phyloP scores from a whole-genome alignment of 257 asterid genomes.

The Linderniella brevidens region DNA sequence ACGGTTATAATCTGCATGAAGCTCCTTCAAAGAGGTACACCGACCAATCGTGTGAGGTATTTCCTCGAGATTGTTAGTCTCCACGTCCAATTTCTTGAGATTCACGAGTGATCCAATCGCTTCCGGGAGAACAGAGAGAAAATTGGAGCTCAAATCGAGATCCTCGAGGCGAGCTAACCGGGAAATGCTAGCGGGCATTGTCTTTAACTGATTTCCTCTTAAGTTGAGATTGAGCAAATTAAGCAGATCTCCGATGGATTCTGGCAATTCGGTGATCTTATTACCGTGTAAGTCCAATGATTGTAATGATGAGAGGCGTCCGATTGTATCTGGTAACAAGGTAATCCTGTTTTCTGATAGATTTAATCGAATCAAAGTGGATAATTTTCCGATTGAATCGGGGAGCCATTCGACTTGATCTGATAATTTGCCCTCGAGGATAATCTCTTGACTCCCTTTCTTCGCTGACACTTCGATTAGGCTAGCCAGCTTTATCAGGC shows the following conservation, averaged over 20 bases:
- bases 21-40: conserved; percentile 56
- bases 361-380: conserved; percentile 43
- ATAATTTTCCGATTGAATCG: conserved; percentile 74
- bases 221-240: conserved; percentile 41
- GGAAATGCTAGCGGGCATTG: conserved; percentile 37
- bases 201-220: conserved; percentile 43
- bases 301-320: conserved; percentile 39
- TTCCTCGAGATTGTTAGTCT: conserved; percentile 66
- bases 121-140: conserved; percentile 46
- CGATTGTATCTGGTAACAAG: conserved; percentile 41
- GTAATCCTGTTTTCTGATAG: conserved; percentile 51
- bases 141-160: conserved; percentile 72
- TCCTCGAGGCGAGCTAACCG: conserved; percentile 42
- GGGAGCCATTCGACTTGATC: conserved; percentile 87
- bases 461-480: conserved; percentile 53
- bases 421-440: conserved; percentile 38
- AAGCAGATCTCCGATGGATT: conserved; percentile 46
- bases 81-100: conserved; percentile 48
- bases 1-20: conserved; percentile 59
- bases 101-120: conserved; percentile 51
- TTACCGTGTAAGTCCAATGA: conserved; percentile 48
- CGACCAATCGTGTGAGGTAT: conserved; percentile 75
- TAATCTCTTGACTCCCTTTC: conserved; percentile 49
- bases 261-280: conserved; percentile 43
- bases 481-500: conserved; percentile 60